Base-by-base conservation (phyloP, 345 rosid species). In the Anastatica hierochuntica region DNA sequence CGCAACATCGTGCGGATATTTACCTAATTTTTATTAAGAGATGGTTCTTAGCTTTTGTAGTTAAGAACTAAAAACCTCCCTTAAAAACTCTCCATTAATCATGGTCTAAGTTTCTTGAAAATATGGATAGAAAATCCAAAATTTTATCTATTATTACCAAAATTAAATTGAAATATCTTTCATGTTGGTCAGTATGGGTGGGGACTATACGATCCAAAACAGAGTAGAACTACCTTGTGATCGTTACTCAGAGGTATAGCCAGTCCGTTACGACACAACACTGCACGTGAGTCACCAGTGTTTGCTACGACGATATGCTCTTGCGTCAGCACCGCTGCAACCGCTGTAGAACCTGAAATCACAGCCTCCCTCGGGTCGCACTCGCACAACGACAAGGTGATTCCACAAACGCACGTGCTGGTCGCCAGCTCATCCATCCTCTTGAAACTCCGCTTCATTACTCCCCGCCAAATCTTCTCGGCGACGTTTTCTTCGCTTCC, bases 211-310 rank as follows among this genome's bases (percentile, higher is more conserved):
- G 6, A 4, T 29, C 33, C 8, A 29, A 29, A 29, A 8, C 6
- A 29, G 5, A 41, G 1, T 6, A 58, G 31, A 55, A 16, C 17
- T 1, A 68, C 72, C 72, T 61, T 68, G 26, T 68, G 72, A 48
- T 68, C 72, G 2, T 16, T 26, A 55, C 63, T 61, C 17, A 68
- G 4, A 24, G 67, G 67, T 26, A 61, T 36, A 27, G 77, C 60
- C 38, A 43, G 33, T 26, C 82, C 84, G 31, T 27, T 64, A 2
- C 84, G 79, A 56, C 79, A 74, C 33, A 82, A 49, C 39, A 79
- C 79, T 3, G 79, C 88, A 27, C 82, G 74, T 5, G 82, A 82
- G 38, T 69, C 76, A 10, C 88, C 88, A 14, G 76, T 73, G 10
- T 75, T 79, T 1, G 88, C 80, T 5, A 79, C 79, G 12, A 77